Percentiles rank a stretch among this genome's conserved stretches.
phyloP scores from a whole-genome alignment of 2,329 filamentous ascomycete species.

The Talaromyces marneffei region DNA sequence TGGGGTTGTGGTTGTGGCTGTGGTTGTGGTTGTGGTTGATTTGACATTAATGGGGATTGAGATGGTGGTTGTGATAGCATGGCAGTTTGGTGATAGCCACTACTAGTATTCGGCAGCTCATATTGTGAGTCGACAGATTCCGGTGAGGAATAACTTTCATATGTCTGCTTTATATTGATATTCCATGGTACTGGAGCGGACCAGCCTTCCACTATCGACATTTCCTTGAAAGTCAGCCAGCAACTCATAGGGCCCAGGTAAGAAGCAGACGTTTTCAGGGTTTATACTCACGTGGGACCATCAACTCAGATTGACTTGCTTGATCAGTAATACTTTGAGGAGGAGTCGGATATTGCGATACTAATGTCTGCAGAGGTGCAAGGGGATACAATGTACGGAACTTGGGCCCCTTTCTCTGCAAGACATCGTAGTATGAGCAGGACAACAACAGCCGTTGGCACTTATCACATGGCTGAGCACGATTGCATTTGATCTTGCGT shows the following conservation, averaged over 20 bases:
- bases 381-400: slow-evolving; percentile 36
- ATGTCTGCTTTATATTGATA: slow-evolving; percentile 16
- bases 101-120: slow-evolving; percentile 20
- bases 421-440: slow-evolving; percentile 36
- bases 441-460: slow-evolving; percentile 33
- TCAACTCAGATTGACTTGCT: slow-evolving; percentile 1
- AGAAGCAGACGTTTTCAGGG: not conserved
- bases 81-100: not conserved
- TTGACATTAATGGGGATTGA: not conserved
- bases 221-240: not conserved
- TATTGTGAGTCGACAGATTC: slow-evolving; percentile 29
- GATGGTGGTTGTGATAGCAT: not conserved
- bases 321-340: slow-evolving; percentile 5
- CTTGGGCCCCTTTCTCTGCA: slow-evolving; percentile 36
- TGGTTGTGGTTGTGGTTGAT: not conserved
- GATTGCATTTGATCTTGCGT: slow-evolving; percentile 40
- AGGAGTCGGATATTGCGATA: slow-evolving; percentile 11
- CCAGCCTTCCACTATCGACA: slow-evolving; percentile 11
- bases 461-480: slow-evolving; percentile 37
- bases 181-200: slow-evolving; percentile 26
- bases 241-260: not conserved
- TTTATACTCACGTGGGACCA: slow-evolving; percentile 5
- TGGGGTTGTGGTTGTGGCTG: slow-evolving; percentile 5
- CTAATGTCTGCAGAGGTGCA: slow-evolving; percentile 31
- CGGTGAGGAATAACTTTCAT: slow-evolving; percentile 31